Conservation (phyloP, 2,329 filamentous ascomycete genomes). For the Penicillium hesseltinei region DNA sequence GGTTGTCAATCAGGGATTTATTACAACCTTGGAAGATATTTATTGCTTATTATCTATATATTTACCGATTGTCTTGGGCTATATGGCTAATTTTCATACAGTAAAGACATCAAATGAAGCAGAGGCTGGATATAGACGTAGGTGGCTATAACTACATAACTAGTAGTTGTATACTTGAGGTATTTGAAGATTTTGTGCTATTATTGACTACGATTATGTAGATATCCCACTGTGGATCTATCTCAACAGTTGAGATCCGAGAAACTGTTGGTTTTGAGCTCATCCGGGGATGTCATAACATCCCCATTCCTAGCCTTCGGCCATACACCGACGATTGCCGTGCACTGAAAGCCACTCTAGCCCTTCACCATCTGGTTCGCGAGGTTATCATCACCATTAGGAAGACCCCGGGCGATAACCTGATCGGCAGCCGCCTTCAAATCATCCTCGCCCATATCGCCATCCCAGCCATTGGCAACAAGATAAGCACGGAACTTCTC, state of each 20-base stretch:
- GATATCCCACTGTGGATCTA: not conserved
- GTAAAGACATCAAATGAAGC: not conserved
- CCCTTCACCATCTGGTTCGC: not conserved
- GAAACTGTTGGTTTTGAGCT: not conserved
- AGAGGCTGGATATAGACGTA: not conserved
- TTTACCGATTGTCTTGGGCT: too few relatives aligned
- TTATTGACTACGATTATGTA: not conserved
- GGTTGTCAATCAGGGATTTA: not conserved
- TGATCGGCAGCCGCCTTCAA: conserved; percentile 35
- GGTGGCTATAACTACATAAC: not conserved
- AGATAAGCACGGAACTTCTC: conserved; percentile 48
- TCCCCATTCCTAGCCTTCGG: not conserved
- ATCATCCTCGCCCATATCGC: conserved; percentile 47
- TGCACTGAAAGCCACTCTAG: not conserved
- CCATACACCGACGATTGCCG: not conserved
- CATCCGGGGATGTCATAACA: not conserved
- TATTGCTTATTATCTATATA: not conserved
- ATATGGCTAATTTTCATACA: not conserved
- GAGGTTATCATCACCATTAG: not conserved
- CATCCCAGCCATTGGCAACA: conserved; percentile 48
- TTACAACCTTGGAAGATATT: not conserved
- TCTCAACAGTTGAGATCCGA: not conserved
- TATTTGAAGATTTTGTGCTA: not conserved
- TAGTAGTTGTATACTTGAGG: too few relatives aligned
- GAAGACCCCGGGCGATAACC: conserved; percentile 12